Percentiles rank a stretch among this genome's conserved stretches.
phyloP scores from a whole-genome alignment of 2,329 filamentous ascomycete species.

The Fusarium scirpi region DNA sequence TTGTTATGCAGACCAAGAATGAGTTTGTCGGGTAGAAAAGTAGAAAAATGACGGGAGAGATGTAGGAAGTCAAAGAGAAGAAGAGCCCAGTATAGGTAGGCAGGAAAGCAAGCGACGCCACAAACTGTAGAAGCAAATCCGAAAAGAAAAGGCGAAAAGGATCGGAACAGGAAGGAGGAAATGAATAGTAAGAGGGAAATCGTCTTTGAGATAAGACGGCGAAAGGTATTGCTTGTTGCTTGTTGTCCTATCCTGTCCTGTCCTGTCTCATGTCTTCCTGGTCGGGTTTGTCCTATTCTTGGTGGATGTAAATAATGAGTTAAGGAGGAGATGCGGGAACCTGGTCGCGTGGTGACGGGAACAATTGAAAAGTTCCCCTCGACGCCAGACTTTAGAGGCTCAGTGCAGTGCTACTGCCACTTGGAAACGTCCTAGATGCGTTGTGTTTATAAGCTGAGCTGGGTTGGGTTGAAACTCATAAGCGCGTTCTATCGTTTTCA shows the following conservation, averaged over 20 bases:
- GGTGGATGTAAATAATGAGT: constrained; percentile 43
- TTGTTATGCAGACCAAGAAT: constrained; percentile 32
- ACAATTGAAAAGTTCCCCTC: constrained; percentile 22
- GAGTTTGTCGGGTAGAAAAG: constrained; percentile 16
- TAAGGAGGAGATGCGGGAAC: constrained; percentile 41
- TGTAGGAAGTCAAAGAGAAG: constrained; percentile 20
- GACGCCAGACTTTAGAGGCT: constrained; percentile 7
- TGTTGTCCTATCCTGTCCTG: not conserved
- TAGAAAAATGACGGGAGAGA: constrained; percentile 25
- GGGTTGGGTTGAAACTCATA: not conserved
- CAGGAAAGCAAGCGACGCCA: constrained; percentile 33
- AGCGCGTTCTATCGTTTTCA: constrained; percentile 18
- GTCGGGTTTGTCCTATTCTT: constrained; percentile 11
- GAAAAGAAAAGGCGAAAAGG: constrained; percentile 1
- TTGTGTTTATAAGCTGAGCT: constrained; percentile 22
- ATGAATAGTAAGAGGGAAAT: constrained; percentile 1
- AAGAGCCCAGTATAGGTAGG: constrained; percentile 22
- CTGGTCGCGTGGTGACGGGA: constrained; percentile 38
- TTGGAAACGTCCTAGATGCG: constrained; percentile 23
- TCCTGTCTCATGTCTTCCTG: constrained; percentile 10
- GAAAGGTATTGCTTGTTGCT: not conserved
- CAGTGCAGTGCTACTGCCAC: constrained; percentile 22
- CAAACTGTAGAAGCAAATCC: constrained; percentile 23
- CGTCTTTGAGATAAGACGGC: constrained; percentile 19
- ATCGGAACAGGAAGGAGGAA: not conserved